Percentiles rank a stretch among this genome's conserved stretches.
These are phyloP conservation scores for Hypoxylon lenormandii DNA, from an alignment of 495 filamentous ascomycete species.

Conservation along the genomic window DNA sequence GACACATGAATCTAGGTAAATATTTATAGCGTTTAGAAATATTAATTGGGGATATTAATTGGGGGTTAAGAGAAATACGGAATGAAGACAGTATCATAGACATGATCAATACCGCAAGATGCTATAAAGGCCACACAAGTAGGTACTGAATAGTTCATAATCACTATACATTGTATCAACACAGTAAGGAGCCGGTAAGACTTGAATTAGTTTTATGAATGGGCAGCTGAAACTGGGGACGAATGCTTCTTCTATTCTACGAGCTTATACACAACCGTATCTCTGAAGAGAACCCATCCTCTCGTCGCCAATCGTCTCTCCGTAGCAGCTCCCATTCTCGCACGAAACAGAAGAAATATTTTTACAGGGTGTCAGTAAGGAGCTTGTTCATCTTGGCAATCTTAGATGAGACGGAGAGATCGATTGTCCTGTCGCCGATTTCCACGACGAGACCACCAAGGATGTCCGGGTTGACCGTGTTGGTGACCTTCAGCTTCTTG, in stretches of 20 bases:
- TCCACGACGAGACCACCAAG: conserved; percentile 94
- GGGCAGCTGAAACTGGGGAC: conserved; percentile 31
- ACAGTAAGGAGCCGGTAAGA: conserved; percentile 10
- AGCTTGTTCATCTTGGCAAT: conserved; percentile 99
- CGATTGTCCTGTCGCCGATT: conserved; percentile 96
- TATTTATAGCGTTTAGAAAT: no score
- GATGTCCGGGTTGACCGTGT: conserved; percentile 94
- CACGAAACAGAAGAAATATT: conserved; percentile 49
- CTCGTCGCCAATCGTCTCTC: conserved; percentile 48
- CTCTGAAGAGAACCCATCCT: conserved; percentile 41
- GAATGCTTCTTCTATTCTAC: conserved; percentile 54
- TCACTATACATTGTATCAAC: no score
- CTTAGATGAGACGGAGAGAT: conserved; percentile 93
- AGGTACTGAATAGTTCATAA: no score
- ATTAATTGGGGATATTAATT: no score
- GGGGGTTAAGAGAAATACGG: no score
- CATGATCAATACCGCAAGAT: no score
- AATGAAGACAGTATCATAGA: no score
- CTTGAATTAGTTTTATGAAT: conserved; percentile 45
- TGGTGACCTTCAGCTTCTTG: conserved; percentile 96
- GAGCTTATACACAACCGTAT: conserved; percentile 49
- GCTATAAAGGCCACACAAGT: no score
- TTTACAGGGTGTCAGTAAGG: conserved; percentile 94
- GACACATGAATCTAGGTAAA: no score
- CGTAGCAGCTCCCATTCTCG: conserved; percentile 31